These are phyloP conservation scores for Globisporangium alternatum DNA, from an alignment of 352 stramenopile species.

Conservation along the genomic window DNA sequence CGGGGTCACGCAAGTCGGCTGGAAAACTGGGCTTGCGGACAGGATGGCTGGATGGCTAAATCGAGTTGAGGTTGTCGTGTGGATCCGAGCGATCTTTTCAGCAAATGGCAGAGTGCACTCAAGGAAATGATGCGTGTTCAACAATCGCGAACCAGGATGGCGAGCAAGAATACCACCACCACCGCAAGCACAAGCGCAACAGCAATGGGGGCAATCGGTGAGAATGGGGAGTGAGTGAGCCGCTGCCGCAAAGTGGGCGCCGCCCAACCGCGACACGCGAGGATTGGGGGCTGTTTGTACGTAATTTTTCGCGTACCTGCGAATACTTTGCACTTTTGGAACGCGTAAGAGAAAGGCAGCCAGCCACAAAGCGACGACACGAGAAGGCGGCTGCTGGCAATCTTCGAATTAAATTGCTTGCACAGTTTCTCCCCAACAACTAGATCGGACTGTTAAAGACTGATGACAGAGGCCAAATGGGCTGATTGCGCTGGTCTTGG, in stretches of 20 bases:
- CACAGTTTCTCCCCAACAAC: background rate
- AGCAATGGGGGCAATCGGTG: background rate
- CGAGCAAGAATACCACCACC: background rate
- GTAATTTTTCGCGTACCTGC: conserved; percentile 8
- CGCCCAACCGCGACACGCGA: conserved; percentile 6
- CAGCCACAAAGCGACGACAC: conserved; percentile 1
- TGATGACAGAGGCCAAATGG: no score
- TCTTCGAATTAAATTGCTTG: conserved; percentile 18
- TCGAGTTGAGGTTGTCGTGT: conserved; percentile 4
- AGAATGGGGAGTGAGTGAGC: conserved; percentile 1
- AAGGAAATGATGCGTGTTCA: conserved; percentile 16
- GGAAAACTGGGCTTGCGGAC: background rate
- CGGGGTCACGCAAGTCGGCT: conserved; percentile 1
- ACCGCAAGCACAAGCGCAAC: background rate
- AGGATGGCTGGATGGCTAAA: background rate
- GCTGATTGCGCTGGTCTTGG: no score
- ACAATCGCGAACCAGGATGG: conserved; percentile 8
- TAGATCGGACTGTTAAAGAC: conserved; percentile 1
- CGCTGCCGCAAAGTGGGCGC: background rate
- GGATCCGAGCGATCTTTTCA: conserved; percentile 17
- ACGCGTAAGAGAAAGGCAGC: conserved; percentile 2
- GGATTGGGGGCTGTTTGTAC: background rate
- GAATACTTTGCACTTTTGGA: conserved; percentile 4
- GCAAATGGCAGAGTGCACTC: conserved; percentile 18
- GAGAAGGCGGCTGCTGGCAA: conserved; percentile 2